Evolutionary conservation across 805 yeast species (phyloP).

Genomic region (Candida andamanensis): DNA sequence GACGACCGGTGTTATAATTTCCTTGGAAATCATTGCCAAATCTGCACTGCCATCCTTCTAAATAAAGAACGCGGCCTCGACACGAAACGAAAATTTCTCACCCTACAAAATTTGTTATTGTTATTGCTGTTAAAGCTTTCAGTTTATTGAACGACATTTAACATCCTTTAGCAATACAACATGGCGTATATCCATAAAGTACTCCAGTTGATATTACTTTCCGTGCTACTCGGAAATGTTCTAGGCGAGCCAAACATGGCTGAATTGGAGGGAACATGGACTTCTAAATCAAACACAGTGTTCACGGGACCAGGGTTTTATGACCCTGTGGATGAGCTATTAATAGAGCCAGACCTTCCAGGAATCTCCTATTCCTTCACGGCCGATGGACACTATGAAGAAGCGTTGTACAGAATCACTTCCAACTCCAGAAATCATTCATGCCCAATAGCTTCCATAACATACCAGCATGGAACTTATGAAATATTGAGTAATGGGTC

Average conservation of each 20-base stretch:
- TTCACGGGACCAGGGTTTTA: slow-evolving; percentile 95
- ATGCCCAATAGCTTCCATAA: slow-evolving; percentile 79
- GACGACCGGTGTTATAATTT: too few species aligned
- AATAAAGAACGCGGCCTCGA: too few species aligned
- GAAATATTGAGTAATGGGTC: slow-evolving; percentile 60
- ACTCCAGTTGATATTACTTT: background rate
- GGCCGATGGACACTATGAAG: slow-evolving; percentile 85
- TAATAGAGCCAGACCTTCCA: slow-evolving; percentile 93
- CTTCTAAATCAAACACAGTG: slow-evolving; percentile 87
- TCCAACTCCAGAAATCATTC: slow-evolving; percentile 69
- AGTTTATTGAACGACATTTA: too few species aligned
- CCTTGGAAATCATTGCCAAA: too few species aligned
- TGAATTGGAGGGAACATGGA: slow-evolving; percentile 85
- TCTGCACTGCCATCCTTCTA: too few species aligned
- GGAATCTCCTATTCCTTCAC: slow-evolving; percentile 93
- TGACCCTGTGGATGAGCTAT: slow-evolving; percentile 92
- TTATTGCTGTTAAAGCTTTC: too few species aligned
- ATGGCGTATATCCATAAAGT: too few species aligned
- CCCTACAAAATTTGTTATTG: too few species aligned
- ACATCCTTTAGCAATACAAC: too few species aligned
- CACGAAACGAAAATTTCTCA: too few species aligned
- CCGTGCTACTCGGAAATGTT: background rate
- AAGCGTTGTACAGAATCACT: slow-evolving; percentile 76
- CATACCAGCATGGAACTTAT: slow-evolving; percentile 87
- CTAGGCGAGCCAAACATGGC: slow-evolving; percentile 30